Base-by-base conservation (phyloP, 2,329 filamentous ascomycete genomes). In the Seiridium unicorne region DNA sequence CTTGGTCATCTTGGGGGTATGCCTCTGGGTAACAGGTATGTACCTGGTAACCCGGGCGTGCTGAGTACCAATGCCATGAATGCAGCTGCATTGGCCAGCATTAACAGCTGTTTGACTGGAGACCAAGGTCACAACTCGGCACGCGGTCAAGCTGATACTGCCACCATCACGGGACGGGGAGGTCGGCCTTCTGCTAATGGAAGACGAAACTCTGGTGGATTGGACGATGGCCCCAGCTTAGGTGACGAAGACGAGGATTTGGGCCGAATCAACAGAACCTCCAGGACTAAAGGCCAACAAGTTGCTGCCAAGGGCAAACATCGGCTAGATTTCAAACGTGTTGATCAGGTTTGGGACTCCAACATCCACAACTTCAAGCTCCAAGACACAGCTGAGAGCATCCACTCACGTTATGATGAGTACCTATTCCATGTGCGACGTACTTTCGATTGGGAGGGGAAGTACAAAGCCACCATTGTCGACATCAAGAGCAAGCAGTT, bases 401-500 rank as follows among this genome's bases (percentile, higher is more conserved):
- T 70, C 3, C 79, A 80, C n/a, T 70, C 76, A 0, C 74, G 90
- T 65, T 93, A 92, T 72, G 88, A 93, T 62, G 86, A 90, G 62
- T 95, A 89, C 71, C 82, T 92, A 36, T 96, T 97, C 72, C 91
- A 92, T 32, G 90, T 97, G 13, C 86, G 91, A 13, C 84, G 93
- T 58, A 89, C 85, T 11, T 96, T 97, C 71, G 89, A 93, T 72
- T 92, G 86, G 85, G 90, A 95, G 66, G 91, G 92, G 63, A 92
- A 92, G 68, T 93, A 91, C 68, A 81, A 85, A 66, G 70, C 72
- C 69, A 93, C 92, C 0, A 77, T 88, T 11, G 86, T 97, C 54
- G 92, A 96, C 65, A 90, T 97, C 74, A 95, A 93, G 76, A 95
- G 91, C 71, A 92, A 92, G 66, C 76, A 86, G 13, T 80, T 97